Base-by-base conservation (phyloP, 2,329 filamentous ascomycete genomes). In the Nemania serpens region DNA sequence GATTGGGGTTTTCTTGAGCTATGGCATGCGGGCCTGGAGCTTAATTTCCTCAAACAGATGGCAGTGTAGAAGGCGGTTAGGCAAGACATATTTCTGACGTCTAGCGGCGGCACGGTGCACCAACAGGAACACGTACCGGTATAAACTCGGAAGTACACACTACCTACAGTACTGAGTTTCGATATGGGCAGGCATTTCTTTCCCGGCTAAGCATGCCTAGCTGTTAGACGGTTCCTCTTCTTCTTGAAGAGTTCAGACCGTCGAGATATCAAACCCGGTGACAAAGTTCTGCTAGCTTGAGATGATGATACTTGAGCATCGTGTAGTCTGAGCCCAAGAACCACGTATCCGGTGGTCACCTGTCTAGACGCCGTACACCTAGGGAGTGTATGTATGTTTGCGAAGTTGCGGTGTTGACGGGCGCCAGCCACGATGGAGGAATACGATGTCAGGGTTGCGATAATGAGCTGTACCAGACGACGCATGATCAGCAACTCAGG, bases 401-500 rank as follows among this genome's bases (percentile, higher is more conserved):
- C 18, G n/a, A 46, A 54, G 34, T 55, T 47, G 42, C 33, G 42
- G 42, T 47, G 52, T 55, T 37, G 52, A 25, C 15, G 3, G n/a
- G 42, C n/a, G 52, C 42, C 29, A 46, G 29, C 39, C 29, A 25
- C 34, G 42, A 55, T 13, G 33, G 22, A 17, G 5, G 15, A 22
- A 33, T 39, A 54, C 45, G 51, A 46, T 17, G 41, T 45, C 33
- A 7, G 42, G 18, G 42, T 22, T 18, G 36, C 53, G 39, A 34
- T 34, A 25, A 41, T 48, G 43, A 47, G 45, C 25, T 47, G 43
- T 55, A 33, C 52, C 34, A 42, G 22, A 25, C 18, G 39, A n/a
- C 34, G n/a, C n/a, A n/a, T 56, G 55, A 52, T 46, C 33, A 51
- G 48, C 33, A 42, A 50, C 33, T 18, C 39, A 48, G 48, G 55